Conservation (phyloP, 768 basidiomycete genomes). For the Suillus plorans region DNA sequence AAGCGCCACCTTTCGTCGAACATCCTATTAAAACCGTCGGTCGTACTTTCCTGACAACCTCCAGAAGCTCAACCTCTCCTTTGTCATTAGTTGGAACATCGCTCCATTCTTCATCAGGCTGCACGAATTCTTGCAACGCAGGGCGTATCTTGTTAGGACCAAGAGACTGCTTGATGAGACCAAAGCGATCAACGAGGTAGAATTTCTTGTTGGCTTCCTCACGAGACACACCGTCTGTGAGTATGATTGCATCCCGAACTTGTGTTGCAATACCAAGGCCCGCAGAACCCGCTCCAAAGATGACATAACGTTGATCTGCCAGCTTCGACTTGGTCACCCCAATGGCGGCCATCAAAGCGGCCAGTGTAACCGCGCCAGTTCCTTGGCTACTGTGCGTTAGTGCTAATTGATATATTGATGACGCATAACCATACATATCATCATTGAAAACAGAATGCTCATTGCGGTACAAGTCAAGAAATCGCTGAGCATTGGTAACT, state of each 20-base stretch:
- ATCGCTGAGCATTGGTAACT: constrained; percentile 67
- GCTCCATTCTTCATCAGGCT: constrained; percentile 57
- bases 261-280: constrained; percentile 80
- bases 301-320: constrained; percentile 71
- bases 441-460: constrained; percentile 81
- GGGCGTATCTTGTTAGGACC: constrained; percentile 43
- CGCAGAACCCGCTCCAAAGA: constrained; percentile 82
- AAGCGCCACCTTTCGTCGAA: constrained; percentile 76
- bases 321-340: constrained; percentile 65
- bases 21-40: constrained; percentile 87
- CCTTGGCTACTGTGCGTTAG: constrained; percentile 52
- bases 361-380: constrained; percentile 73
- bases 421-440: constrained; percentile 57
- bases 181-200: constrained; percentile 71
- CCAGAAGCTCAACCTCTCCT: constrained; percentile 54
- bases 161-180: constrained; percentile 56
- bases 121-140: constrained; percentile 52
- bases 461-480: constrained; percentile 62
- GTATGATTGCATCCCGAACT: constrained; percentile 71
- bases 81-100: constrained; percentile 33
- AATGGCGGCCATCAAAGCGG: constrained; percentile 66
- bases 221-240: constrained; percentile 47
- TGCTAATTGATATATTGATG: constrained; percentile 5
- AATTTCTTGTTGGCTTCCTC: constrained; percentile 66
- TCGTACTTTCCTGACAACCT: constrained; percentile 68